A percentile compares a stretch with the other conserved stretches of the same genome.
Conservation (phyloP, 257 asterid genomes). For the Eucommia ulmoides region DNA sequence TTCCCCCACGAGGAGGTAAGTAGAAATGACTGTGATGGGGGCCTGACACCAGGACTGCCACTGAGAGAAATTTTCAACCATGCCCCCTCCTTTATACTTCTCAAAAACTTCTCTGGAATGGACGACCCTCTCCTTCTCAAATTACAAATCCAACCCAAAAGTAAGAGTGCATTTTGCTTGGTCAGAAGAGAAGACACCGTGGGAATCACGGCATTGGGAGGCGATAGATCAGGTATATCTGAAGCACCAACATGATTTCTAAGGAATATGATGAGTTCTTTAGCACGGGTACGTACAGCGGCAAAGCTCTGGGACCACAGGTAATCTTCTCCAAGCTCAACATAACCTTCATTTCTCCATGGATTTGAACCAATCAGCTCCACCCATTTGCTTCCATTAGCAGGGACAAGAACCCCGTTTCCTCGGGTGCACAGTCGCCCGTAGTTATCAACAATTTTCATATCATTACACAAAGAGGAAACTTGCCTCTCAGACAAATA, state of each 20-base stretch:
- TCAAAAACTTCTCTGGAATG: constrained; percentile 14
- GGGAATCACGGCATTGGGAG: constrained; percentile 19
- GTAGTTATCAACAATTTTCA: constrained; percentile 19
- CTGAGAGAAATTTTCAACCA: constrained; percentile 21
- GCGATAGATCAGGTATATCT: constrained; percentile 22
- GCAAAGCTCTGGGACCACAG: constrained; percentile 15
- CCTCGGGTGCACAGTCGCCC: constrained; percentile 7
- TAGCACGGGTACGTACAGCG: constrained; percentile 10
- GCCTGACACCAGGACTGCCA: constrained; percentile 14
- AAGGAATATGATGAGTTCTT: constrained; percentile 19
- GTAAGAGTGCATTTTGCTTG: constrained; percentile 17
- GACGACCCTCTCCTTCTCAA: not conserved
- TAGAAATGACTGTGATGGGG: constrained; percentile 22
- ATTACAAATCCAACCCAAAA: constrained; percentile 17
- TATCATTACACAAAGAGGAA: not conserved
- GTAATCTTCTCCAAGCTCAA: constrained; percentile 25
- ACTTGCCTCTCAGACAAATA: constrained; percentile 6
- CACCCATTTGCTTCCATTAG: constrained; percentile 23
- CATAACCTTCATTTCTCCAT: constrained; percentile 17
- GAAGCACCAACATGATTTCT: constrained; percentile 11
- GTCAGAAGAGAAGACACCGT: constrained; percentile 14
- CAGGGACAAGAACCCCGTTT: constrained; percentile 23
- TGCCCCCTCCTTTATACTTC: constrained; percentile 17
- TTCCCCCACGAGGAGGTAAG: constrained; percentile 13
- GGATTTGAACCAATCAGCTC: constrained; percentile 26